These are phyloP conservation scores for Flaveria trinervia DNA, from an alignment of 129 eudicot genomes.

Conservation along the genomic window DNA sequence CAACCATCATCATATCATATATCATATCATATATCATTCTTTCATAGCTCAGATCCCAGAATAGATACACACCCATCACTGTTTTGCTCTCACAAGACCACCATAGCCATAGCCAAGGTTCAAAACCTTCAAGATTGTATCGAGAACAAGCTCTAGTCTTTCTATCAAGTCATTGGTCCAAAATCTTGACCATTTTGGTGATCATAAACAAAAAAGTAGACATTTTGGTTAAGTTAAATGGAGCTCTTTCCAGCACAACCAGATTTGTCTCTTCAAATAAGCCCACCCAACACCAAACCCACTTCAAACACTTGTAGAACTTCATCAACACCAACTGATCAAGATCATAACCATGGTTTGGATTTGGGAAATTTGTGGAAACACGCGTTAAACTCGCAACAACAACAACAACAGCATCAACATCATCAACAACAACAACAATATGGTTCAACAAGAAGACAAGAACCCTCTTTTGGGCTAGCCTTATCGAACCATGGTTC, in stretches of 20 bases:
- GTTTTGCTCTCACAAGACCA: conserved; percentile 23
- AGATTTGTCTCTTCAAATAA: conserved; percentile 91
- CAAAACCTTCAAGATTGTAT: conserved; percentile 22
- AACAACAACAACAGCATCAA: conserved; percentile 18
- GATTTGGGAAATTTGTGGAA: conserved; percentile 74
- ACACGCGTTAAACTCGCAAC: conserved; percentile 62
- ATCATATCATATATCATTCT: conserved; percentile 22
- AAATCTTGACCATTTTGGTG: conserved; percentile 17
- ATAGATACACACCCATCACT: conserved; percentile 20
- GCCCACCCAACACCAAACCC: conserved; percentile 83
- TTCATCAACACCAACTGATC: conserved; percentile 31
- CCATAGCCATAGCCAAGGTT: conserved; percentile 13
- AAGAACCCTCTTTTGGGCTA: conserved; percentile 39
- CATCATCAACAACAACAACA: conserved; percentile 10
- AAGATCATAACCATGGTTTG: conserved; percentile 47
- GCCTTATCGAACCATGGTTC: conserved; percentile 39
- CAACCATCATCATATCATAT: conserved; percentile 2
- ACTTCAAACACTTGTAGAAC: conserved; percentile 57
- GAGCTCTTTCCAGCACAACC: conserved; percentile 98
- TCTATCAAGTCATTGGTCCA: not conserved
- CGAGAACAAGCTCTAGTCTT: conserved; percentile 24
- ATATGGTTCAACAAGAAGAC: conserved; percentile 35
- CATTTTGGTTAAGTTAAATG: conserved; percentile 44
- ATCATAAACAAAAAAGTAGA: conserved; percentile 22
- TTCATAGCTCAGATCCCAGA: conserved; percentile 26